Evolutionary conservation across 192 early-diverging fungal species (phyloP).

Genomic region (Chytriomyces confervae): DNA sequence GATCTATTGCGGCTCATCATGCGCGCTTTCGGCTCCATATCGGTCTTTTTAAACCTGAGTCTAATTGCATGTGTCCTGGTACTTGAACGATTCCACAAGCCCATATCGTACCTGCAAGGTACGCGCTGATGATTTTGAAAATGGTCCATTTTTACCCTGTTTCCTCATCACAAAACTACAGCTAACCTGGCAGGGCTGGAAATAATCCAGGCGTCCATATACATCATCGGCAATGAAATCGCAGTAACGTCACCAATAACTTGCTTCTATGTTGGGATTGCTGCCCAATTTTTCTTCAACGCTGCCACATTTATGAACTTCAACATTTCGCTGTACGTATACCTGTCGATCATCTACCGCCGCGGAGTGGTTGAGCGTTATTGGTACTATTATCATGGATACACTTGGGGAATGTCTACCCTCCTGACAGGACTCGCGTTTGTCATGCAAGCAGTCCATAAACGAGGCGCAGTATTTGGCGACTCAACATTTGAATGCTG

Average conservation of each 20-base stretch:
- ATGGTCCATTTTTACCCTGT: neutral
- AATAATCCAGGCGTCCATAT: neutral
- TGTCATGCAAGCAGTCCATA: neutral
- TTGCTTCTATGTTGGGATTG: neutral
- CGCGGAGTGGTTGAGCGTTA: neutral
- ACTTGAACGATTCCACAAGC: neutral
- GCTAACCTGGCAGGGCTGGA: neutral
- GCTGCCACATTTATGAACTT: neutral
- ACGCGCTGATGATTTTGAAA: neutral
- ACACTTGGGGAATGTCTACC: conserved; percentile 1
- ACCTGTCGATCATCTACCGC: neutral
- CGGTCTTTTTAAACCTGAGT: neutral
- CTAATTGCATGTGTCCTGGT: neutral
- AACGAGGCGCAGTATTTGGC: conserved; percentile 3
- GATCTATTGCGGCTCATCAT: neutral
- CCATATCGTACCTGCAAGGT: neutral
- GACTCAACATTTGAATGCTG: conserved; percentile 26
- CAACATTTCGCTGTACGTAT: conserved; percentile 4
- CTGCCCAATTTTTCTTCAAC: conserved; percentile 3
- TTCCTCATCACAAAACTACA: neutral
- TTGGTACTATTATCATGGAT: neutral
- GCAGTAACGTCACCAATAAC: neutral
- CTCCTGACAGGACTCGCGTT: neutral
- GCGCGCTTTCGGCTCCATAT: neutral
- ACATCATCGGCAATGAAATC: conserved; percentile 1